Evolutionary conservation across 345 rosid species (phyloP).

Genomic region (Gossypium sturtianum): DNA sequence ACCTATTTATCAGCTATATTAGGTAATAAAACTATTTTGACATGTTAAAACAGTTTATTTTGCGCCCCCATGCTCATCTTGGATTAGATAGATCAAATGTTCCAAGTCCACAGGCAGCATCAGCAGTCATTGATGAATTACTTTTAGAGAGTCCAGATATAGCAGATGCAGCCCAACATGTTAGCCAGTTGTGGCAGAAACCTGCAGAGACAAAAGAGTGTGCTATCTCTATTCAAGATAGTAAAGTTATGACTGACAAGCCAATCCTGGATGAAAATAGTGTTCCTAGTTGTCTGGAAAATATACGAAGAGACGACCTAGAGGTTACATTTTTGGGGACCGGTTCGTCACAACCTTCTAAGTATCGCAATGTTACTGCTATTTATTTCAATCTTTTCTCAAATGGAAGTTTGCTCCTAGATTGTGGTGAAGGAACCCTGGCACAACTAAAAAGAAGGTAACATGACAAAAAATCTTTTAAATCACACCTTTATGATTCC

Average conservation of each 20-base stretch:
- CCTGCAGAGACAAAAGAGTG: conserved; percentile 19
- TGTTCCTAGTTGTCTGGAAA: conserved; percentile 68
- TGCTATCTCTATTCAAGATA: conserved; percentile 14
- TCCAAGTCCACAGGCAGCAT: conserved; percentile 44
- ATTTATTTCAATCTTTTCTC: conserved; percentile 68
- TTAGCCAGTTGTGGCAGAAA: conserved; percentile 49
- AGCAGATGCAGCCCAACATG: conserved; percentile 48
- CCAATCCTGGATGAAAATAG: conserved; percentile 60
- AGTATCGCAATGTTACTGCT: conserved; percentile 82
- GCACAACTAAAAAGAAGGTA: conserved; percentile 94
- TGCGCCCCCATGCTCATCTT: conserved; percentile 82
- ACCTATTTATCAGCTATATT: neutral
- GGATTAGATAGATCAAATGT: conserved; percentile 72
- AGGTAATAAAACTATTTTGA: neutral
- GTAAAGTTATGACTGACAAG: conserved; percentile 45
- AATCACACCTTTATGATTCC: neutral
- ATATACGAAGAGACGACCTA: conserved; percentile 65
- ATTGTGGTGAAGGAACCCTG: conserved; percentile 95
- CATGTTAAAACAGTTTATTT: conserved; percentile 49
- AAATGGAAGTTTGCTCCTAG: conserved; percentile 72
- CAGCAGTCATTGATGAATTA: conserved; percentile 47
- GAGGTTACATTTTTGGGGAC: conserved; percentile 92
- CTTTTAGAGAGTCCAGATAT: conserved; percentile 70
- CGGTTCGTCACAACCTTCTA: conserved; percentile 96
- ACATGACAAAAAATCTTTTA: neutral